Evolutionary conservation across 306 rosid genomes (phyloP), one percentile per base, ranked within the genome.

Genomic region (Rubus idaeus): DNA sequence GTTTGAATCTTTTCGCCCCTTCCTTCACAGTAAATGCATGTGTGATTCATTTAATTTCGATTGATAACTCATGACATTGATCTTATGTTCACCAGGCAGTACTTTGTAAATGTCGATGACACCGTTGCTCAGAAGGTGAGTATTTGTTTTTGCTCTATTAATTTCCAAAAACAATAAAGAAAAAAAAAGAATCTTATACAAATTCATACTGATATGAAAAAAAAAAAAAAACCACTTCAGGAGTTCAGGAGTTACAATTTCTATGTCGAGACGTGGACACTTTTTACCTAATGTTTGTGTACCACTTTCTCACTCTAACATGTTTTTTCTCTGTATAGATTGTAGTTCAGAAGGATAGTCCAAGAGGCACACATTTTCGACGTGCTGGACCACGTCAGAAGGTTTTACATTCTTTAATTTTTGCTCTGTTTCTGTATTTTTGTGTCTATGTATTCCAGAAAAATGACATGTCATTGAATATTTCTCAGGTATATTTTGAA

Each of bases 71-170:
- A 18, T 58, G 7, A 40, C 44, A 23, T 18, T 21, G 47, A 45
- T 46, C 14, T 51, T 14, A 13, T 66, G 62, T 68, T 80, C 50
- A 64, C 10, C 84, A 85, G 88, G 75, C 85, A 86, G 70, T 66
- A 86, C 41, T 86, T 83, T 55, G 87, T 86, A 37, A 77, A 83
- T 45, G 74, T 61, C 10, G 87, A 83, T 45, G 89, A 86, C 23
- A 74, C 83, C 2, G 84, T 90, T 52, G 92, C 90, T 0, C 84
- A 90, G 69, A 82, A 71, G 86, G 92, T 77, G 55, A 82, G 68
- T 82, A 67, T 26, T 18, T 55, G 37, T 37, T 4, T 37, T 58
- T 51, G 20, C 23, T 26, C 55, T 20, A 52, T 23, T 45, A 30
- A 41, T 42, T 23, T 45, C 20, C 23, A 8, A 7, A 50, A 3